Percentiles rank a stretch among this genome's conserved stretches.
phyloP scores from a whole-genome alignment of 2,329 filamentous ascomycete species.

The Fusarium bactridioides region DNA sequence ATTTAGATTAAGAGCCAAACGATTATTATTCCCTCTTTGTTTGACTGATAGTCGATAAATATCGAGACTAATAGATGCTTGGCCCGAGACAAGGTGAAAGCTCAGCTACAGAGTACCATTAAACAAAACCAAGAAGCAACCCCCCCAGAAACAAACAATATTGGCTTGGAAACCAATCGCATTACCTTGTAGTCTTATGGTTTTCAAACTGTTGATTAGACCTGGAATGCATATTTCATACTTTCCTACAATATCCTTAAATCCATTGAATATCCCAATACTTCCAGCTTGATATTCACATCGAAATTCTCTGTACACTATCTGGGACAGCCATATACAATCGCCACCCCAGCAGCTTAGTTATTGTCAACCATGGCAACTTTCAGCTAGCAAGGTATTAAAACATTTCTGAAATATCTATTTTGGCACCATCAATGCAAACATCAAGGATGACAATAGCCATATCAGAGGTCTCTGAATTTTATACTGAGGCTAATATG shows the following conservation, averaged over 20 bases:
- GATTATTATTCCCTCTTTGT: not conserved
- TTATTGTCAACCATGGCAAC: not conserved
- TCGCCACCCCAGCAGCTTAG: not conserved
- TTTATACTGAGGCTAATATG: not conserved
- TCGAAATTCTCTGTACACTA: not conserved
- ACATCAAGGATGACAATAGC: not conserved
- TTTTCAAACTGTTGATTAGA: not conserved
- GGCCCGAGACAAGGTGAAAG: not conserved
- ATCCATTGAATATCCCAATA: not conserved
- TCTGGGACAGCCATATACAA: not conserved
- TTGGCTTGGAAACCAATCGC: not conserved
- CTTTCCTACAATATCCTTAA: not conserved
- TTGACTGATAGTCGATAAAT: not conserved
- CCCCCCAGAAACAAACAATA: not conserved
- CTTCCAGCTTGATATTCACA: not conserved
- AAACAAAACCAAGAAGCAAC: not conserved
- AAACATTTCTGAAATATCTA: not conserved
- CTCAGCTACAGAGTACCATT: not conserved
- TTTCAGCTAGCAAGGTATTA: not conserved
- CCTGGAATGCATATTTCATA: not conserved
- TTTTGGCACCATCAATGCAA: not conserved
- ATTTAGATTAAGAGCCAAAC: not conserved
- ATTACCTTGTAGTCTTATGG: not conserved
- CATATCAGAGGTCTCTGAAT: not conserved
- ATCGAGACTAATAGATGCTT: not conserved